A percentile compares a stretch with the other conserved stretches of the same genome.
phyloP scores from a whole-genome alignment of 257 asterid species.

The Fraxinus anomala region DNA sequence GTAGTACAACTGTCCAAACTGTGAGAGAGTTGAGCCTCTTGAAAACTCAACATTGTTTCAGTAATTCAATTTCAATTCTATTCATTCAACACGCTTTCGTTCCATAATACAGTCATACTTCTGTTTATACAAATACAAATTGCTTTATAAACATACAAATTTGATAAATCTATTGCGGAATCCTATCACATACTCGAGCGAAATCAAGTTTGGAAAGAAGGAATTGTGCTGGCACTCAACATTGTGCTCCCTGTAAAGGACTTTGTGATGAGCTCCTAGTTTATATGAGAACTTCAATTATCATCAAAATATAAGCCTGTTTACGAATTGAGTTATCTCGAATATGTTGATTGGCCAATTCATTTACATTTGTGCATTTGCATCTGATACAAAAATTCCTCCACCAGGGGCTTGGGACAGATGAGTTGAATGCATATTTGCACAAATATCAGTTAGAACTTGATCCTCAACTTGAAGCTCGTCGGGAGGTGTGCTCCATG shows the following conservation, averaged over 20 bases:
- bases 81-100: too few species aligned
- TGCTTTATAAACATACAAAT: too few species aligned
- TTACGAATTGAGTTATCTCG: constrained; percentile 10
- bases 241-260: not conserved
- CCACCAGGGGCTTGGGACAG: constrained; percentile 88
- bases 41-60: too few species aligned
- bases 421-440: constrained; percentile 88
- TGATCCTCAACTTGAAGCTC: constrained; percentile 88
- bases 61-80: not conserved
- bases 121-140: too few species aligned
- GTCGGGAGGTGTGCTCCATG: constrained; percentile 72
- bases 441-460: constrained; percentile 80
- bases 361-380: not conserved
- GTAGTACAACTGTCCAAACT: too few species aligned
- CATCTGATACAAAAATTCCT: constrained; percentile 27
- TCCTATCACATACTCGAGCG: not conserved
- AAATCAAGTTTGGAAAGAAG: not conserved
- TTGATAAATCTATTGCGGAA: too few species aligned
- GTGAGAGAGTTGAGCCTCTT: too few species aligned
- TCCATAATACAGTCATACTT: too few species aligned
- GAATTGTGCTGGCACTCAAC: not conserved
- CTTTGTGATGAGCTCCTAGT: not conserved
- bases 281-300: not conserved
- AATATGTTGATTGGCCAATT: constrained; percentile 8
- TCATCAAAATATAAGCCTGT: not conserved